Evolutionary conservation across 345 rosid species (phyloP).

Genomic region (Nephelium lappaceum): DNA sequence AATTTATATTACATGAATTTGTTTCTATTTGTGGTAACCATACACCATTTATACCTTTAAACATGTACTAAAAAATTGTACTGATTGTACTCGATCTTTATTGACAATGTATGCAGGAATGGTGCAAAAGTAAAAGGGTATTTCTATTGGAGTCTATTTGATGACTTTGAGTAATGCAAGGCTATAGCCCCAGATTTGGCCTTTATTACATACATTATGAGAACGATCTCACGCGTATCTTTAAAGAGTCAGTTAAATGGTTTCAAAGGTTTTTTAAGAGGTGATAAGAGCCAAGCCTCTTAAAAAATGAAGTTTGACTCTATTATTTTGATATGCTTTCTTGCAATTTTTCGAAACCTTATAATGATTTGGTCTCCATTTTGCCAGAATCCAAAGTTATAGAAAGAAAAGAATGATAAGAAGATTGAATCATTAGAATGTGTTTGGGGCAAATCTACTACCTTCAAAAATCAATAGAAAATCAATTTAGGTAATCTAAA

Average conservation of each 20-base stretch:
- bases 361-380: too few relatives aligned
- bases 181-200: slow-evolving; percentile 52
- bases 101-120: slow-evolving; percentile 17
- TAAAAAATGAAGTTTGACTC: too few relatives aligned
- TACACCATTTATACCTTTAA: too few relatives aligned
- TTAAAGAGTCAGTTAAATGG: slow-evolving; percentile 60
- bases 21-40: too few relatives aligned
- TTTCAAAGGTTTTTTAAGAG: slow-evolving; percentile 43
- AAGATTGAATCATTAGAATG: slow-evolving; percentile 15
- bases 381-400: too few relatives aligned
- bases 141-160: slow-evolving; percentile 58
- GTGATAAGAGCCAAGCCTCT: not conserved
- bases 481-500: too few relatives aligned
- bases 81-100: not conserved
- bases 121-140: slow-evolving; percentile 66
- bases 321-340: too few relatives aligned
- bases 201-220: slow-evolving; percentile 55
- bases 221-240: slow-evolving; percentile 55
- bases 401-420: too few relatives aligned
- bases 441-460: too few relatives aligned
- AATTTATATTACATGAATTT: too few relatives aligned
- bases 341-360: too few relatives aligned
- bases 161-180: slow-evolving; percentile 58
- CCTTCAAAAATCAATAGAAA: too few relatives aligned
- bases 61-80: not conserved